Evolutionary conservation across 805 yeast genomes (phyloP), one percentile per base, ranked within the genome.

Genomic region (Schwanniomyces sp.): DNA sequence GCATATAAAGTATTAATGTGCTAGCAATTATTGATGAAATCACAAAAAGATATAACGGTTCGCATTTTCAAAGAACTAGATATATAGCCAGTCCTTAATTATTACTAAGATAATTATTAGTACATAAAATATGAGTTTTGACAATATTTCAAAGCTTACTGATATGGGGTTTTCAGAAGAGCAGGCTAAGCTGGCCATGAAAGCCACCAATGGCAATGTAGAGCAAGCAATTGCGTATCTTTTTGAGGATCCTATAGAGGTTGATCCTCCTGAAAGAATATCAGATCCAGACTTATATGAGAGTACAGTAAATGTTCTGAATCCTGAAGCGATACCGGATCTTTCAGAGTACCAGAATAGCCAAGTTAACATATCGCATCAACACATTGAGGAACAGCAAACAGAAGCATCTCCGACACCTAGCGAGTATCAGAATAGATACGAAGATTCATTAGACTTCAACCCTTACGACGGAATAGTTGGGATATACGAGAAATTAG

Each of bases 131-230:
- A 49, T 46, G 44, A 55, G 25, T 26, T 44, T 46, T 49, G 51
- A 53, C 30, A 53, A 51, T 59, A 59, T 42, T 49, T 55, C 34
- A 39, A 41, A 57, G 50, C 59, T 65, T 43, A 54, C 57, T 34
- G 72, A 67, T 34, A 72, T 74, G 76, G 79, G 78, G 34, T 69
- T 74, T 59, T 45, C 65, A 41, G 57, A 53, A 24, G 74, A 66
- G 18, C 66, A 69, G 47, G 69, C 78, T 4, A 47, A 51, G 6
- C 64, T 61, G 16, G 83, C 83, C 0, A 58, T 74, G 41, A 44
- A 60, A 39, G 49, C 46, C 18, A 49, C 63, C 27, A 50, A 54
- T 30, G 59, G 58, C 38, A 63, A 66, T 43, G 51, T 60, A 10
- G 65, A 63, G 42, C 54, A 49, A 28, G 70, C 70, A 34, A 58